Conservation (phyloP, 179 eudicot genomes). For the Silene vulgaris region DNA sequence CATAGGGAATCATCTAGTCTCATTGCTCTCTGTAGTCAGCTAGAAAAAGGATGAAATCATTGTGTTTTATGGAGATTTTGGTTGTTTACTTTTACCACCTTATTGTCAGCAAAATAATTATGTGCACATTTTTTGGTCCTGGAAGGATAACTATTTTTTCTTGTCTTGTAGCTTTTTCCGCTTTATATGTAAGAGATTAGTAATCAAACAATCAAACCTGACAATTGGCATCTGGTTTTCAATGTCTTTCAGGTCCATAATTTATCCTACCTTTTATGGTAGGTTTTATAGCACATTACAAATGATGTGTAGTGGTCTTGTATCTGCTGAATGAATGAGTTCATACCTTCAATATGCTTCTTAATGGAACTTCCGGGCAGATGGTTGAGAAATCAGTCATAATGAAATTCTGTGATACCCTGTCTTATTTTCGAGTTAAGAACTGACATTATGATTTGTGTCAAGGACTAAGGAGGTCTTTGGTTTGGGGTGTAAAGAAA, state of each 20-base stretch:
- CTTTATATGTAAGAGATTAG: background rate
- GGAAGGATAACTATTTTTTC: too few relatives aligned
- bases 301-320: background rate
- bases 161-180: background rate
- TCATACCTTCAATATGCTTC: background rate
- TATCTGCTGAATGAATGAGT: background rate
- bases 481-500: too few relatives aligned
- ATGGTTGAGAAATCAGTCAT: background rate
- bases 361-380: background rate
- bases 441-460: background rate
- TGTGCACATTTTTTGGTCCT: background rate
- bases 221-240: background rate
- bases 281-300: background rate
- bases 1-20: background rate
- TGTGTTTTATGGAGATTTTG: background rate
- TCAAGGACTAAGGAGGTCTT: too few relatives aligned
- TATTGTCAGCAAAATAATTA: background rate
- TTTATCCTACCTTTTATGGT: slow-evolving; percentile 1
- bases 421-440: background rate
- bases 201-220: background rate
- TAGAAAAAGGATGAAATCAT: background rate
- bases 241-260: background rate
- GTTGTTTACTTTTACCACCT: background rate
- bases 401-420: background rate
- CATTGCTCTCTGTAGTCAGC: background rate